Conservation (phyloP, 371 early-diverging fungal genomes). For the Mortierella sp. region DNA sequence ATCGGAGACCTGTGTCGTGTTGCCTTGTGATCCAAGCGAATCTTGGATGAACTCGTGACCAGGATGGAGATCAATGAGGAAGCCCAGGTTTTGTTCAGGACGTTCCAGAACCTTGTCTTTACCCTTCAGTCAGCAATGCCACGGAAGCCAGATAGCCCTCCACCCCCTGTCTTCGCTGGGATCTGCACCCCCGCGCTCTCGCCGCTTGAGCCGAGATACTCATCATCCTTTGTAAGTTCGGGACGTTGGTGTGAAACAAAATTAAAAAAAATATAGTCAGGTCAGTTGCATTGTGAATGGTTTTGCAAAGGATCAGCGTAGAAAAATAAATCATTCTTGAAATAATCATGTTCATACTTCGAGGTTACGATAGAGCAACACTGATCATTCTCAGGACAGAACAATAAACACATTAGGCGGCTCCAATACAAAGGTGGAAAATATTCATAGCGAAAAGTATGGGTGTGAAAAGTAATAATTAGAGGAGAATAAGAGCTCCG, state of each 20-base stretch:
- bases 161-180: not conserved
- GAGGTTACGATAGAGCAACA: too few species aligned
- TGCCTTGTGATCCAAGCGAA: not conserved
- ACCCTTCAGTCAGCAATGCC: not conserved
- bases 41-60: not conserved
- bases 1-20: not conserved
- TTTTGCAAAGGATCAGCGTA: too few species aligned
- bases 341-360: too few species aligned
- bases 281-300: too few species aligned
- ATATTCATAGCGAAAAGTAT: too few species aligned
- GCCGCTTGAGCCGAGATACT: not conserved
- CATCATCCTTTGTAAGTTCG: not conserved
- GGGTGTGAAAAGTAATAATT: too few species aligned
- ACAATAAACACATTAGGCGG: too few species aligned
- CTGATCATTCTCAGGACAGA: too few species aligned
- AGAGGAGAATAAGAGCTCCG: too few species aligned
- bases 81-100: not conserved
- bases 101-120: not conserved
- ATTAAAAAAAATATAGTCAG: not conserved
- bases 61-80: not conserved
- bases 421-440: too few species aligned
- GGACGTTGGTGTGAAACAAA: not conserved
- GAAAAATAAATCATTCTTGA: too few species aligned
- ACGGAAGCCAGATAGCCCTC: not conserved
- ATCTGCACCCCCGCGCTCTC: not conserved